These are phyloP conservation scores for Fusarium sp. DNA, from an alignment of 2,329 filamentous ascomycete genomes.

Conservation along the genomic window DNA sequence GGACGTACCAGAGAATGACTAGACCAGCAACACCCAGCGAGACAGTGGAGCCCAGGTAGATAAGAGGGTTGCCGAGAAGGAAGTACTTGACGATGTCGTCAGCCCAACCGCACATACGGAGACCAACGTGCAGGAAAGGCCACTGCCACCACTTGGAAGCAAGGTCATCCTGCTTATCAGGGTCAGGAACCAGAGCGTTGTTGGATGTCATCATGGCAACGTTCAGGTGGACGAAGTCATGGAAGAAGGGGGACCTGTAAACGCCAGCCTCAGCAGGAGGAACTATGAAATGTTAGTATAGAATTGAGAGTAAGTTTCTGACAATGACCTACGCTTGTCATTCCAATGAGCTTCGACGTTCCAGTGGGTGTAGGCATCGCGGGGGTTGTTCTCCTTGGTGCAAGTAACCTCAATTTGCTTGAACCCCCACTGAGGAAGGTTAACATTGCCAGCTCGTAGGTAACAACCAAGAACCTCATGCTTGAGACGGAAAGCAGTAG, in stretches of 20 bases:
- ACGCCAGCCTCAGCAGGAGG: constrained; percentile 89
- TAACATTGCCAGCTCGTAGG: constrained; percentile 93
- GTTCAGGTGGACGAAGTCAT: constrained; percentile 97
- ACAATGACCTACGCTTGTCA: constrained; percentile 80
- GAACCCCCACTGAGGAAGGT: constrained; percentile 98
- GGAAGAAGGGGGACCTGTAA: constrained; percentile 97
- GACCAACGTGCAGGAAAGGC: constrained; percentile 93
- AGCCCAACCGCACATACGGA: constrained; percentile 99
- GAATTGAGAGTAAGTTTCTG: neutral
- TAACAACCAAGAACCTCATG: constrained; percentile 90
- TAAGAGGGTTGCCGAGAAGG: constrained; percentile 93
- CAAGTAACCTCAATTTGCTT: constrained; percentile 99
- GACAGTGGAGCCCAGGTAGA: constrained; percentile 94
- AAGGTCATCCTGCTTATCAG: constrained; percentile 98
- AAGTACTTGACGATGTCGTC: constrained; percentile 98
- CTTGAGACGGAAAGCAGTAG: constrained; percentile 89
- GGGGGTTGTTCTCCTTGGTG: constrained; percentile 90
- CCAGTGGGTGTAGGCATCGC: constrained; percentile 97
- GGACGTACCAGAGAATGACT: constrained; percentile 83
- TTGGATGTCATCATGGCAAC: constrained; percentile 99
- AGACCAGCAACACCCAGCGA: constrained; percentile 80
- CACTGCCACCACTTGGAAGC: constrained; percentile 99
- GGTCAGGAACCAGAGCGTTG: constrained; percentile 96
- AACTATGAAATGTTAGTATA: constrained; percentile 65
- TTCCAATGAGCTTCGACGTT: constrained; percentile 97